phyloP scores from a whole-genome alignment of 257 asterid genomes.

The Petunia axillaris region DNA sequence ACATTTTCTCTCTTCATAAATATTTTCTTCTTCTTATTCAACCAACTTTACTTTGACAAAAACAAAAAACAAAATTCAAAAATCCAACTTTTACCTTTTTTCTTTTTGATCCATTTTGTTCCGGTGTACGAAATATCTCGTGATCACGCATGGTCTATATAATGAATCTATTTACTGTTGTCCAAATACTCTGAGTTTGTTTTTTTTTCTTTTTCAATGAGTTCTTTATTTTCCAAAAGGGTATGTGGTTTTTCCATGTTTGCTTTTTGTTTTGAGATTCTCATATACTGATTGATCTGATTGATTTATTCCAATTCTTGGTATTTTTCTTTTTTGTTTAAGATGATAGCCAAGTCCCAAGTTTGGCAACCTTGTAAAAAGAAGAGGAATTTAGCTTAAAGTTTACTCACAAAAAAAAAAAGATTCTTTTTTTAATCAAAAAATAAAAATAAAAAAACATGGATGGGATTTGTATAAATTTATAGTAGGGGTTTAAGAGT shows the following conservation, averaged over 20 bases:
- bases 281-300: constrained; percentile 3
- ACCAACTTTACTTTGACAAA: neutral
- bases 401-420: constrained; percentile 25
- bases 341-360: constrained; percentile 80
- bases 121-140: too few species aligned
- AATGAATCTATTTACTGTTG: neutral
- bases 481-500: constrained; percentile 11
- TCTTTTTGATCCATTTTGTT: too few species aligned
- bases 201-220: neutral
- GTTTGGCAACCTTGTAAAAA: constrained; percentile 97
- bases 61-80: neutral
- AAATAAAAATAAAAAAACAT: neutral
- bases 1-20: neutral
- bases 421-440: neutral
- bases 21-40: constrained; percentile 15
- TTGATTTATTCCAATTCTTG: neutral
- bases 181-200: neutral
- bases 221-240: constrained; percentile 19
- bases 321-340: neutral
- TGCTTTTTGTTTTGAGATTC: constrained; percentile 2
- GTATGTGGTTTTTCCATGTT: neutral
- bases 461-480: constrained; percentile 62
- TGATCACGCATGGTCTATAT: too few species aligned
- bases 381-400: constrained; percentile 61
- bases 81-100: too few species aligned